Conservation (phyloP, 192 early-diverging fungal species). For the Dissophora ornata region DNA sequence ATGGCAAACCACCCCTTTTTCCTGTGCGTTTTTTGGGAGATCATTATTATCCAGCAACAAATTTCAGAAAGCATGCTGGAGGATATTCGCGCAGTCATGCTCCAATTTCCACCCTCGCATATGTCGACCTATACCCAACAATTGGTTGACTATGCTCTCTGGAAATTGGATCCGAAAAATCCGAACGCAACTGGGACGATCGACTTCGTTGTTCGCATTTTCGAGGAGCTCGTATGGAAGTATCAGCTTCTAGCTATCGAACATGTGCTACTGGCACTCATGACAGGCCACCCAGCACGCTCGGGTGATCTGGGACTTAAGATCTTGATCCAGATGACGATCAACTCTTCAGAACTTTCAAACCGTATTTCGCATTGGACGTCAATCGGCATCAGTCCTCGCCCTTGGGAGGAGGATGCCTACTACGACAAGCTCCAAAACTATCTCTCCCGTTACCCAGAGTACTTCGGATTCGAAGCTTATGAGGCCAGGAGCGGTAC, state of each 20-base stretch:
- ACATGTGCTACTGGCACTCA: constrained; percentile 75
- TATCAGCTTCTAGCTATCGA: constrained; percentile 75
- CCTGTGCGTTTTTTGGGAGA: constrained; percentile 74
- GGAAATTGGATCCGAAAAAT: constrained; percentile 53
- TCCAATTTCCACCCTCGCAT: constrained; percentile 74
- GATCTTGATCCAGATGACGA: constrained; percentile 59
- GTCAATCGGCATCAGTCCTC: constrained; percentile 67
- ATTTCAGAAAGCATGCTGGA: constrained; percentile 42
- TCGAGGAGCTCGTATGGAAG: constrained; percentile 80
- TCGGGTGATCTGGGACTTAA: constrained; percentile 43
- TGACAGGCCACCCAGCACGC: constrained; percentile 65
- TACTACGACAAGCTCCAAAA: constrained; percentile 71
- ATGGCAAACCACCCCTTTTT: constrained; percentile 72
- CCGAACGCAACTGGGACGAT: constrained; percentile 33
- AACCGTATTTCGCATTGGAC: constrained; percentile 75
- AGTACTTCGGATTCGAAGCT: constrained; percentile 81
- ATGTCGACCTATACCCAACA: constrained; percentile 76
- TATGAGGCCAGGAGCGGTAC: constrained; percentile 60
- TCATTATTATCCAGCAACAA: constrained; percentile 52
- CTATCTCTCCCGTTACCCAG: constrained; percentile 75
- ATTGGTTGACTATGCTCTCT: constrained; percentile 74
- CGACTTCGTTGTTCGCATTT: constrained; percentile 53
- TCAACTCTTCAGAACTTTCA: constrained; percentile 61
- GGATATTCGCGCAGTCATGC: constrained; percentile 72
- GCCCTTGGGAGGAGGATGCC: constrained; percentile 80